Conservation (phyloP, 345 rosid genomes). For the Bruguiera parviflora region DNA sequence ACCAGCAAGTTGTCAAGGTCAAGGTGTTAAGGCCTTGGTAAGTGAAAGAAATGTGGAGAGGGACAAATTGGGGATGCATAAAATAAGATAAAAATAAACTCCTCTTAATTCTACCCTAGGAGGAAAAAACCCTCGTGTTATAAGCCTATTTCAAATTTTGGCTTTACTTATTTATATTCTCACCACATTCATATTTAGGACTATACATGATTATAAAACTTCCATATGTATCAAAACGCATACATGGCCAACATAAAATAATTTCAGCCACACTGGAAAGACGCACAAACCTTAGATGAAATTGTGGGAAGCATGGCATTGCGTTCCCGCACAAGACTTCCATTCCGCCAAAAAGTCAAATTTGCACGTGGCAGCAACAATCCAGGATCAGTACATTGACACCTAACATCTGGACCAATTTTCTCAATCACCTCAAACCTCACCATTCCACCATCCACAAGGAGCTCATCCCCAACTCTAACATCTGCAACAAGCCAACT, state of each 20-base stretch:
- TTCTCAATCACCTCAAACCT: constrained; percentile 95
- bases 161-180: too few relatives aligned
- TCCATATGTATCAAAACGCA: background rate
- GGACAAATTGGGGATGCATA: too few relatives aligned
- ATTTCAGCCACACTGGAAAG: background rate
- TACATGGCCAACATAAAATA: background rate
- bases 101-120: too few relatives aligned
- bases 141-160: too few relatives aligned
- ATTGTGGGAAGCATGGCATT: constrained; percentile 99
- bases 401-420: constrained; percentile 97
- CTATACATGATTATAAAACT: too few relatives aligned
- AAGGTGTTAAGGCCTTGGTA: too few relatives aligned
- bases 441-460: constrained; percentile 99
- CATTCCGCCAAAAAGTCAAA: constrained; percentile 98
- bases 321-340: constrained; percentile 92
- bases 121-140: too few relatives aligned
- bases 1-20: too few relatives aligned
- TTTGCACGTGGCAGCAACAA: constrained; percentile 95
- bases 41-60: too few relatives aligned
- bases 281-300: constrained; percentile 71
- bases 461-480: constrained; percentile 84
- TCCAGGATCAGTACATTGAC: constrained; percentile 91
- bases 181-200: too few relatives aligned
- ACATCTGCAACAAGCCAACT: constrained; percentile 52
- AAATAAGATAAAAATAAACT: too few relatives aligned